Conservation (phyloP, 805 yeast genomes). For the Yamadazyma takamatsuzukensis region DNA sequence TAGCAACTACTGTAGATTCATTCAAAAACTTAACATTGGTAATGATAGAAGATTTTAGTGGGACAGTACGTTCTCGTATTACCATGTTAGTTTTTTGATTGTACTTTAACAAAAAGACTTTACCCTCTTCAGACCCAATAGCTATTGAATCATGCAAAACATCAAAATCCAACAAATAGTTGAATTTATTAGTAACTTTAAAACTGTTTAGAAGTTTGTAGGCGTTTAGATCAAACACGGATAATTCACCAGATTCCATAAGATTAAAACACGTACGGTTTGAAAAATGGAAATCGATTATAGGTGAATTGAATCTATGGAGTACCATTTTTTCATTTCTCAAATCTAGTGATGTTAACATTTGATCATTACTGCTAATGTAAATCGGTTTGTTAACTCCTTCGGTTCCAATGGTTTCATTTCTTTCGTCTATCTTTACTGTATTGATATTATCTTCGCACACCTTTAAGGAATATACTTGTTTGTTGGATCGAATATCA, state of each 20-base stretch:
- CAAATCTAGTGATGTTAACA: slow-evolving; percentile 20
- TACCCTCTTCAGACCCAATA: neutral
- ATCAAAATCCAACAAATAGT: slow-evolving; percentile 5
- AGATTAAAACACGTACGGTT: too few species aligned
- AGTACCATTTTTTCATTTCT: slow-evolving; percentile 13
- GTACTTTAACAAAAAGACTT: neutral
- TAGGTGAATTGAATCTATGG: slow-evolving; percentile 7
- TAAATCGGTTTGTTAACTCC: too few species aligned
- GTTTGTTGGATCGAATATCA: slow-evolving; percentile 17
- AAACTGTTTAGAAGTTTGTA: neutral
- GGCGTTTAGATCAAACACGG: neutral
- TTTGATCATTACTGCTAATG: slow-evolving; percentile 21
- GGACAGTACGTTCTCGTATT: neutral
- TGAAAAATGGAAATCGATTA: slow-evolving; percentile 11
- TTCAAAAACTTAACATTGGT: neutral
- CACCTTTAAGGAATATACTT: slow-evolving; percentile 14
- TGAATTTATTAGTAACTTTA: neutral
- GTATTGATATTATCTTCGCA: slow-evolving; percentile 24
- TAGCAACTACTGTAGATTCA: neutral
- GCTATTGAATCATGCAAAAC: neutral
- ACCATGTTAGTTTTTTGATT: neutral
- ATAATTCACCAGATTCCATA: too few species aligned
- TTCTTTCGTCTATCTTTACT: slow-evolving; percentile 11
- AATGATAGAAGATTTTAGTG: neutral
- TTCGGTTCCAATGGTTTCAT: too few species aligned